Percentiles rank a stretch among this genome's conserved stretches.
phyloP scores from a whole-genome alignment of 2,329 filamentous ascomycete genomes.

The Aureobasidium leucospermi region DNA sequence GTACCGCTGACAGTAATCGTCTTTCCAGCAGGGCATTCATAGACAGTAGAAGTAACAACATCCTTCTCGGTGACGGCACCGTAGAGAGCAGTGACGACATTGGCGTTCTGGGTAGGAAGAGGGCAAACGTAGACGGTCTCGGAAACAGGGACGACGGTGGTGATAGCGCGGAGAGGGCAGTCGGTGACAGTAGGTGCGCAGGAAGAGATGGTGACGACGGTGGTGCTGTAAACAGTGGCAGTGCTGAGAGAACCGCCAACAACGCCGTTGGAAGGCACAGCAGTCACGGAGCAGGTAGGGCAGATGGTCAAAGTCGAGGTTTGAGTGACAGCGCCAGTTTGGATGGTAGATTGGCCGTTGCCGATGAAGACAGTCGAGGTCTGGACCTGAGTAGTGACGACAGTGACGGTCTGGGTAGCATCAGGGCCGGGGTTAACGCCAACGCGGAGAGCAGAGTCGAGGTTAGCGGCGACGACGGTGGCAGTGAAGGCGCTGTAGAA shows the following conservation, averaged over 20 bases:
- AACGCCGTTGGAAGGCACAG: neutral
- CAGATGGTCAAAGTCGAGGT: neutral
- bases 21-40: constrained; percentile 28
- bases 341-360: constrained; percentile 17
- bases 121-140: constrained; percentile 16
- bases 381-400: neutral
- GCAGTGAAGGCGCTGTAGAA: constrained; percentile 7
- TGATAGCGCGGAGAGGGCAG: constrained; percentile 13
- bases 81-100: constrained; percentile 20
- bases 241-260: neutral
- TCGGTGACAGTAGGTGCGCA: constrained; percentile 14
- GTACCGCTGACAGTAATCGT: constrained; percentile 1
- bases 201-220: constrained; percentile 15
- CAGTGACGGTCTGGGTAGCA: neutral
- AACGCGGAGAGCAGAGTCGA: constrained; percentile 10
- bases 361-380: constrained; percentile 18
- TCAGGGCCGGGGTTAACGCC: neutral
- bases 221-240: constrained; percentile 8
- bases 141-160: constrained; percentile 15
- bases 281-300: neutral
- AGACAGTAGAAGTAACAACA: constrained; percentile 17
- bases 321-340: neutral
- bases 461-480: neutral
- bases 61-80: constrained; percentile 14
- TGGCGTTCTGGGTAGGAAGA: constrained; percentile 10